Evolutionary conservation across 2,329 filamentous ascomycete species (phyloP).

Genomic region (Hypoxylon sp.): DNA sequence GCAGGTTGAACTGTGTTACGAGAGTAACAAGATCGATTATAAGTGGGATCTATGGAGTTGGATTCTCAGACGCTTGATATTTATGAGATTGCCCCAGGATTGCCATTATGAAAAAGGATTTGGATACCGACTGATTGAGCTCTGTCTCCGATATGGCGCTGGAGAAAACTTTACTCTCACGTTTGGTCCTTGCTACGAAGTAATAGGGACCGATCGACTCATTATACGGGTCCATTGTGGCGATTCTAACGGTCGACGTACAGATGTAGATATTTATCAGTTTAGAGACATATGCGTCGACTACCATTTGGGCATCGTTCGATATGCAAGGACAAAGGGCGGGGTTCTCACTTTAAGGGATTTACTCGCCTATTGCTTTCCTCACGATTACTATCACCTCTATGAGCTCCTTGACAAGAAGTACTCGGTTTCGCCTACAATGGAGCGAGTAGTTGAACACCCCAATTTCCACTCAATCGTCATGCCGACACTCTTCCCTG

Average conservation of each 20-base stretch:
- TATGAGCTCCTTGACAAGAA: conserved; percentile 23
- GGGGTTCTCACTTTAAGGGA: conserved; percentile 28
- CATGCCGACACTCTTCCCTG: conserved; percentile 24
- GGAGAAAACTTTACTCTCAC: conserved; percentile 7
- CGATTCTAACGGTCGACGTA: neutral
- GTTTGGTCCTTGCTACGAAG: conserved; percentile 28
- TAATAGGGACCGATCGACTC: conserved; percentile 7
- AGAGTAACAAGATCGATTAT: rapidly evolving
- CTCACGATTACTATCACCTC: conserved; percentile 12
- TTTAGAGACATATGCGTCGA: conserved; percentile 6
- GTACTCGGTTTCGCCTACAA: neutral
- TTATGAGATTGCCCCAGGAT: neutral
- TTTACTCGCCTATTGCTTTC: conserved; percentile 34
- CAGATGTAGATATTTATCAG: no score
- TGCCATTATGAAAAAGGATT: neutral
- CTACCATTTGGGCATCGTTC: conserved; percentile 33
- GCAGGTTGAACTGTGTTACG: neutral
- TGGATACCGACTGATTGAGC: conserved; percentile 17
- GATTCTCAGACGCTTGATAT: conserved; percentile 12
- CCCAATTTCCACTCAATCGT: neutral
- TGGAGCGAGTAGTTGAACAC: neutral
- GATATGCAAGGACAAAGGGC: conserved; percentile 22
- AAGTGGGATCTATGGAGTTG: conserved; percentile 10
- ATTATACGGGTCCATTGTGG: conserved; percentile 6
- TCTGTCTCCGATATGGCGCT: conserved; percentile 23